phyloP scores from a whole-genome alignment of 345 rosid species.

The Balakata baccata region DNA sequence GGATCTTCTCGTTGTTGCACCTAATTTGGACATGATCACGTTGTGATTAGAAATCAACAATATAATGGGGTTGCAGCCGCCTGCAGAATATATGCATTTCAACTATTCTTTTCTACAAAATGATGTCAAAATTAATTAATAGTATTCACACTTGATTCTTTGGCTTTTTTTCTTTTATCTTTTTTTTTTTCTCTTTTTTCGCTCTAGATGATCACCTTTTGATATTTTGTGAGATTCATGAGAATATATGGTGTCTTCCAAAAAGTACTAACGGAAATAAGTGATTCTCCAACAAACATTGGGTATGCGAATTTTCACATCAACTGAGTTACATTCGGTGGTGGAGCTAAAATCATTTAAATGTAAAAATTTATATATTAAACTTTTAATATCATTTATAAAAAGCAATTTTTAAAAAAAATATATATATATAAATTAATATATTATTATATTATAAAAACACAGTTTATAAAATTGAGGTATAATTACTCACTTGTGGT shows the following conservation, averaged over 20 bases:
- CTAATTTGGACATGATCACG: neutral
- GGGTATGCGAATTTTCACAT: no score
- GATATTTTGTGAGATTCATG: slow-evolving; percentile 7
- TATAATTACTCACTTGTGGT: no score
- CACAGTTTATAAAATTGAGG: no score
- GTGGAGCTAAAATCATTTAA: no score
- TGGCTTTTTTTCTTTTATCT: no score
- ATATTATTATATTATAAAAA: no score
- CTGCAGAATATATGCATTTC: slow-evolving; percentile 14
- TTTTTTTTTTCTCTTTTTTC: neutral
- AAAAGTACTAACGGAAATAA: neutral
- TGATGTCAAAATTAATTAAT: neutral
- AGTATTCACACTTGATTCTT: neutral
- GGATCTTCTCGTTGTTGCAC: no score
- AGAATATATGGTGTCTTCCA: slow-evolving; percentile 9
- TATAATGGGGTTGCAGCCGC: neutral
- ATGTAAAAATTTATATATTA: no score
- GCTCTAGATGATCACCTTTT: neutral
- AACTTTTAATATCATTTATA: no score
- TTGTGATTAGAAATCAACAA: slow-evolving; percentile 11
- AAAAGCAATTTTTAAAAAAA: no score
- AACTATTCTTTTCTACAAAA: neutral
- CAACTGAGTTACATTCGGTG: no score
- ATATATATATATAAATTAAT: no score
- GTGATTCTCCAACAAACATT: neutral